These are phyloP conservation scores for Thelonectria rubi DNA, from an alignment of 2,329 filamentous ascomycete species.

Conservation along the genomic window DNA sequence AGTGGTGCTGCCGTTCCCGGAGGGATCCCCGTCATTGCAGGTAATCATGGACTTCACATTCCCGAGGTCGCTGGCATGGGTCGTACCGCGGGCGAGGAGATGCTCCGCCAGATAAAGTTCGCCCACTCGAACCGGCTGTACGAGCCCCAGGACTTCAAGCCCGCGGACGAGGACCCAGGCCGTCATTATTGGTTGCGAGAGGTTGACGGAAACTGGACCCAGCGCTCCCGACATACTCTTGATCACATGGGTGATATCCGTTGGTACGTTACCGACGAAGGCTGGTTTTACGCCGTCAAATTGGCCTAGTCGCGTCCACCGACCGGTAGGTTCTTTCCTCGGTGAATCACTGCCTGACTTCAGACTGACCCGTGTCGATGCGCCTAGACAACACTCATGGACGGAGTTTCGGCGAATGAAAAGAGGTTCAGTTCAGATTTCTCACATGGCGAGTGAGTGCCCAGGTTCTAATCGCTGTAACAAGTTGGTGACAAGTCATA, in stretches of 20 bases:
- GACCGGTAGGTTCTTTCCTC: constrained; percentile 17
- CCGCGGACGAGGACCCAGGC: constrained; percentile 66
- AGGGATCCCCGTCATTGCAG: constrained; percentile 50
- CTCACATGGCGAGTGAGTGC: background rate
- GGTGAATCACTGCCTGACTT: background rate
- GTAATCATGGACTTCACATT: constrained; percentile 51
- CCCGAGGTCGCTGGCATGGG: constrained; percentile 64
- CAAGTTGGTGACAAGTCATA: background rate
- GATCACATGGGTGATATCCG: constrained; percentile 65
- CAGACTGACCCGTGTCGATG: constrained; percentile 14
- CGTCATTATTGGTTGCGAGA: constrained; percentile 71
- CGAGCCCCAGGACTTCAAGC: constrained; percentile 70
- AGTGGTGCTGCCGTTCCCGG: constrained; percentile 36
- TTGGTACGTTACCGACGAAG: constrained; percentile 67
- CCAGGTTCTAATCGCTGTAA: background rate
- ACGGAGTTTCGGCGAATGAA: background rate
- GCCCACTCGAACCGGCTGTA: constrained; percentile 60
- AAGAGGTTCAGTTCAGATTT: background rate
- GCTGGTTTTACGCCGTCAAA: constrained; percentile 69
- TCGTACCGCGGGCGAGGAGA: constrained; percentile 58
- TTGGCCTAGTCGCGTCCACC: constrained; percentile 48
- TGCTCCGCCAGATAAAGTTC: constrained; percentile 58
- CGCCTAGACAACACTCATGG: constrained; percentile 9
- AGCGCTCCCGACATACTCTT: constrained; percentile 68
- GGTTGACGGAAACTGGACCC: constrained; percentile 67